Evolutionary conservation across 805 yeast species (phyloP).

Genomic region (Wickerhamiella galacta): DNA sequence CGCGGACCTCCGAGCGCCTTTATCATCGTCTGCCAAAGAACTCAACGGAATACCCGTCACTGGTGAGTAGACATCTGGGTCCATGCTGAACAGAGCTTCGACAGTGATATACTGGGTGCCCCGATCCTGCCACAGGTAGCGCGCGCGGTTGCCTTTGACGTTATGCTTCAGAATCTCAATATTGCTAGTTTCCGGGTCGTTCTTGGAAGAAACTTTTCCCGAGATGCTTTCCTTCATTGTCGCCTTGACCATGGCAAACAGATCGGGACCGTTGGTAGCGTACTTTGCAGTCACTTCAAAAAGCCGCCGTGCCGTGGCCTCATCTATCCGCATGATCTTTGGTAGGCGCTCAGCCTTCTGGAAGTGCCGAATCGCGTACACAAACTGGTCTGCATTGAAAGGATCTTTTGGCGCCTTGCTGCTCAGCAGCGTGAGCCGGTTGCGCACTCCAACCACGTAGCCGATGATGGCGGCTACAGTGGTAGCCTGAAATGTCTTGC

Average conservation of each 20-base stretch:
- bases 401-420: constrained; percentile 67
- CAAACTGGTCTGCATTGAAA: constrained; percentile 54
- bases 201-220: constrained; percentile 11
- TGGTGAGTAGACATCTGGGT: background rate
- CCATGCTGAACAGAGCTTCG: background rate
- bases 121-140: constrained; percentile 13
- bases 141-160: constrained; percentile 14
- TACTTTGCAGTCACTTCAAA: constrained; percentile 32
- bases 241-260: constrained; percentile 40
- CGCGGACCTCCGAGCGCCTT: too few species aligned
- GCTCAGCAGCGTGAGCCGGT: constrained; percentile 41
- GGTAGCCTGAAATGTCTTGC: constrained; percentile 1
- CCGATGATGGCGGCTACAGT: constrained; percentile 73
- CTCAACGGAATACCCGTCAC: constrained; percentile 5
- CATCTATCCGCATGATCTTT: constrained; percentile 37
- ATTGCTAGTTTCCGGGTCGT: constrained; percentile 15
- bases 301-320: constrained; percentile 34
- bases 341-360: constrained; percentile 52
- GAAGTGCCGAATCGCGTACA: constrained; percentile 52
- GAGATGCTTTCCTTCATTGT: constrained; percentile 45
- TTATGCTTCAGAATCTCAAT: constrained; percentile 10
- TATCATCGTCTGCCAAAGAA: constrained; percentile 4
- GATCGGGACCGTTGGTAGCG: constrained; percentile 19
- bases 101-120: constrained; percentile 9
- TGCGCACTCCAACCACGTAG: constrained; percentile 47